phyloP scores from a whole-genome alignment of 768 basidiomycete genomes.

The Cystofilobasidium bisporidii region DNA sequence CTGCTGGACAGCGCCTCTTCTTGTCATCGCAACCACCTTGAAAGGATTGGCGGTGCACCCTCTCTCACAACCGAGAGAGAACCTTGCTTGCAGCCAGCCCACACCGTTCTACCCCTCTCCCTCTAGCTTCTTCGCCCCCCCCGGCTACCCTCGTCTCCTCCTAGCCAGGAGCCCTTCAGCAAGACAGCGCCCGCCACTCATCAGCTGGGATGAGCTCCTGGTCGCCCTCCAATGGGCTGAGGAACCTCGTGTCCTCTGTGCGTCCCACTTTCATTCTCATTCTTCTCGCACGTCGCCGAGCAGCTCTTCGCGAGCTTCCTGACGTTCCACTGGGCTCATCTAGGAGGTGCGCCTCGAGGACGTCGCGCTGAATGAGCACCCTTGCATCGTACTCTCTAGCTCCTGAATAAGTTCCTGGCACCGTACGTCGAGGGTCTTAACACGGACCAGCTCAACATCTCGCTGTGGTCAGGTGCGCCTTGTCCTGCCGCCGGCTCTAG shows the following conservation, averaged over 20 bases:
- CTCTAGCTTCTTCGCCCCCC: background rate
- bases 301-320: no score
- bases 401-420: slow-evolving; percentile 83
- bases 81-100: no score
- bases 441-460: slow-evolving; percentile 87
- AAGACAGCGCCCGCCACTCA: no score
- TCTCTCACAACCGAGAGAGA: no score
- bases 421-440: slow-evolving; percentile 96
- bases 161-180: no score
- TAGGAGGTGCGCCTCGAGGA: background rate
- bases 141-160: background rate
- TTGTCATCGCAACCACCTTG: no score
- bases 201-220: slow-evolving; percentile 12
- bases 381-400: slow-evolving; percentile 38
- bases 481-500: slow-evolving; percentile 16
- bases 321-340: background rate
- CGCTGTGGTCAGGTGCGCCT: slow-evolving; percentile 58
- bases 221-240: slow-evolving; percentile 18
- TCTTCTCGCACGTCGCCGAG: no score
- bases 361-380: background rate
- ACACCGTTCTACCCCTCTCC: background rate
- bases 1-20: no score
- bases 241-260: slow-evolving; percentile 24
- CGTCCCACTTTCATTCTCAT: background rate
- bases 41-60: no score